phyloP scores from a whole-genome alignment of 352 stramenopile genomes.

The Globisporangium polare region DNA sequence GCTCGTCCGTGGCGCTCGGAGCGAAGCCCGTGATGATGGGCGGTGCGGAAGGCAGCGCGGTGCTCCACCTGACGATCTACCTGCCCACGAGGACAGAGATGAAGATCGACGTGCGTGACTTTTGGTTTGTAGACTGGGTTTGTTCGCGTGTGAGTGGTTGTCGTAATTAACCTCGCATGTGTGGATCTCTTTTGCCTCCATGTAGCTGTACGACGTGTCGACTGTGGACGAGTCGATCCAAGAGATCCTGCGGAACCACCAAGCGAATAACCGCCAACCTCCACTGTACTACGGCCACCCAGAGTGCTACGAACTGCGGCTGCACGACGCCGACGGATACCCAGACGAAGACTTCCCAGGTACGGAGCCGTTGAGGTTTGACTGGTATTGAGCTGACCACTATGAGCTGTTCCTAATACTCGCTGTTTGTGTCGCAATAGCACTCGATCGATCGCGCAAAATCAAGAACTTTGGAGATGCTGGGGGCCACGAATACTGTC shows the following conservation, averaged over 20 bases:
- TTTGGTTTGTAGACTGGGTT: background rate
- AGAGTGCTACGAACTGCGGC: constrained; percentile 83
- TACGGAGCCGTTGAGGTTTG: constrained; percentile 6
- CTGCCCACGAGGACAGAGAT: constrained; percentile 80
- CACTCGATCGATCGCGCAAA: constrained; percentile 78
- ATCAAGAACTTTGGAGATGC: constrained; percentile 91
- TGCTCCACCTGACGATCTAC: constrained; percentile 85
- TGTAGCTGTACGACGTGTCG: constrained; percentile 80
- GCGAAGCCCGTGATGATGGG: constrained; percentile 57
- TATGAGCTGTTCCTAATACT: background rate
- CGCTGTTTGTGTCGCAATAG: constrained; percentile 17
- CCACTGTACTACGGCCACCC: constrained; percentile 81
- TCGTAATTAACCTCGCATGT: background rate
- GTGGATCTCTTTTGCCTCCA: background rate
- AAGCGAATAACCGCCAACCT: constrained; percentile 57
- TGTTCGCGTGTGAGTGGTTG: background rate
- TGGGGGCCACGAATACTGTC: constrained; percentile 81
- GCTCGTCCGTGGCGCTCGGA: constrained; percentile 37
- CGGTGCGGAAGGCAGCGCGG: constrained; percentile 44
- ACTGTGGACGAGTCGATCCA: constrained; percentile 87
- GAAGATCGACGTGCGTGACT: constrained; percentile 73
- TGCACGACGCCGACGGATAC: constrained; percentile 81
- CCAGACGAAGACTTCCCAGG: constrained; percentile 87
- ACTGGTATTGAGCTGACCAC: background rate
- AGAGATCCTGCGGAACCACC: constrained; percentile 70